Conservation (phyloP, 306 rosid genomes). For the Biancaea sappan region DNA sequence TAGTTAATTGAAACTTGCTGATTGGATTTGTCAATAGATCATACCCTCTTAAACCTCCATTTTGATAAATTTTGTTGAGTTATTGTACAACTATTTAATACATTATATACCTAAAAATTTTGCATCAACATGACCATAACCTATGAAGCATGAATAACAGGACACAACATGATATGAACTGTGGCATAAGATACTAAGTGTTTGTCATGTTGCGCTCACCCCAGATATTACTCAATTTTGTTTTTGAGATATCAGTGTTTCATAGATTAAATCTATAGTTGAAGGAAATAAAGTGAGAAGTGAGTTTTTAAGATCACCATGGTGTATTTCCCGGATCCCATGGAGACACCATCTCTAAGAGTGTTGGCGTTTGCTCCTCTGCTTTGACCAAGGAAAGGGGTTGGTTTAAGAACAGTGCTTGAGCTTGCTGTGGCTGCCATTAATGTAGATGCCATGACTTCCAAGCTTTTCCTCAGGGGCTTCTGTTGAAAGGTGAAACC, state of each 20-base stretch:
- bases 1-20: too few relatives aligned
- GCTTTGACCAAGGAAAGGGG: conserved; percentile 76
- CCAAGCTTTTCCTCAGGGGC: conserved; percentile 15
- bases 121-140: too few relatives aligned
- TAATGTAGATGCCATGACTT: conserved; percentile 54
- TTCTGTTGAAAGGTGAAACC: conserved; percentile 14
- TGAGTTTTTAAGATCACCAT: conserved; percentile 55
- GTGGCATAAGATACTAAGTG: neutral
- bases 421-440: conserved; percentile 83
- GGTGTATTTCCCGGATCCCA: conserved; percentile 75
- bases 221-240: too few relatives aligned
- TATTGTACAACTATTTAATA: too few relatives aligned
- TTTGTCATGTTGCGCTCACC: too few relatives aligned
- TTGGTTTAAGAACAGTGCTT: conserved; percentile 64
- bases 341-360: conserved; percentile 71
- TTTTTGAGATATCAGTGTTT: too few relatives aligned
- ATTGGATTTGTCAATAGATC: too few relatives aligned
- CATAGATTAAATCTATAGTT: neutral
- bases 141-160: too few relatives aligned
- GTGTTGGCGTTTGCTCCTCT: conserved; percentile 51
- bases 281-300: neutral
- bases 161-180: too few relatives aligned
- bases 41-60: too few relatives aligned
- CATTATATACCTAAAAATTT: too few relatives aligned
- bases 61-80: too few relatives aligned